These are phyloP conservation scores for Prunus kanzakura DNA, from an alignment of 306 rosid species.

Conservation along the genomic window DNA sequence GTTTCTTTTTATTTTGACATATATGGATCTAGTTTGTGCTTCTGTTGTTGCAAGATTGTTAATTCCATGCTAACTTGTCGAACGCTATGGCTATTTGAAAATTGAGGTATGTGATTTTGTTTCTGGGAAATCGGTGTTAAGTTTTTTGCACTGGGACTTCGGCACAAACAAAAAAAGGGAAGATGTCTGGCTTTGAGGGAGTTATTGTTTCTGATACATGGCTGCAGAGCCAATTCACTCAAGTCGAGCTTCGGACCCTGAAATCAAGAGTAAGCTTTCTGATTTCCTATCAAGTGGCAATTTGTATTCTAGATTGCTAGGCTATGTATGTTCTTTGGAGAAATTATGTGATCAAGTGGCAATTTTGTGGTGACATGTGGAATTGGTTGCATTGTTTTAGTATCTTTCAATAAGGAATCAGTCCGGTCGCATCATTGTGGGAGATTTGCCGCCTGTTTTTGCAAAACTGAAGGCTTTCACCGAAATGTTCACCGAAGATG, in stretches of 20 bases:
- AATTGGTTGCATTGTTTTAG: constrained; percentile 44
- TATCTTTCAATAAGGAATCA: constrained; percentile 66
- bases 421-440: constrained; percentile 56
- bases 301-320: not conserved
- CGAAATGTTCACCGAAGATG: constrained; percentile 60
- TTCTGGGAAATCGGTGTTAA: constrained; percentile 26
- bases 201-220: constrained; percentile 87
- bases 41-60: not conserved
- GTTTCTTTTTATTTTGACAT: constrained; percentile 1
- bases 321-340: not conserved
- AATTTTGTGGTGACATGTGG: constrained; percentile 17
- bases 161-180: constrained; percentile 33
- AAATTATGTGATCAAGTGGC: constrained; percentile 5
- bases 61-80: constrained; percentile 7
- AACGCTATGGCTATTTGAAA: not conserved
- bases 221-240: constrained; percentile 98
- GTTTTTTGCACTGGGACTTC: constrained; percentile 23
- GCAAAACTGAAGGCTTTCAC: constrained; percentile 59
- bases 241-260: constrained; percentile 95
- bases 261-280: constrained; percentile 68
- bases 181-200: constrained; percentile 89
- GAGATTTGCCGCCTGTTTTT: constrained; percentile 65
- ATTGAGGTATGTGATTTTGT: constrained; percentile 3
- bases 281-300: not conserved
- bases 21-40: constrained; percentile 12